These are phyloP conservation scores for Farysia itapuensis DNA, from an alignment of 1,284 basidiomycete genomes.

Conservation along the genomic window DNA sequence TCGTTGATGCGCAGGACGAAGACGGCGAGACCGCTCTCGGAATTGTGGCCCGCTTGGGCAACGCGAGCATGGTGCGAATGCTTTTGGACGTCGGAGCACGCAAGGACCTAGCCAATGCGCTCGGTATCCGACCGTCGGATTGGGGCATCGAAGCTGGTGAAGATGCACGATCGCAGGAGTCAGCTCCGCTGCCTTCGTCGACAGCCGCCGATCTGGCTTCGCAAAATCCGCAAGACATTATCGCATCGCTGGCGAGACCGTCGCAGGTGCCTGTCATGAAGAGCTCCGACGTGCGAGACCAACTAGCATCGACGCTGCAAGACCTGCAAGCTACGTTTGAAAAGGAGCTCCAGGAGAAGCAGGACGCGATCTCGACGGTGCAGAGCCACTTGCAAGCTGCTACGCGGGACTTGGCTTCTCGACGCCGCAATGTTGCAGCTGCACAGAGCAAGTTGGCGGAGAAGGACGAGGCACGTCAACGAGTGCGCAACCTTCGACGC, in stretches of 20 bases:
- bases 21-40: conserved; percentile 96
- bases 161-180: conserved; percentile 1
- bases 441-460: conserved; percentile 46
- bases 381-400: conserved; percentile 84
- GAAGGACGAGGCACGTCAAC: conserved; percentile 46
- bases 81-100: conserved; percentile 92
- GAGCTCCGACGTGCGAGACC: conserved; percentile 83
- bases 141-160: conserved; percentile 66
- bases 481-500: conserved; percentile 36
- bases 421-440: conserved; percentile 66
- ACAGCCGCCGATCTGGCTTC: conserved; percentile 44
- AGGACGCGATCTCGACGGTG: conserved; percentile 79
- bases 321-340: conserved; percentile 86
- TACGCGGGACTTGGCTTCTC: conserved; percentile 84
- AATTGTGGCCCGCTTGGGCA: conserved; percentile 90
- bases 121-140: conserved; percentile 87
- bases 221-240: conserved; percentile 67
- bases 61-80: conserved; percentile 80
- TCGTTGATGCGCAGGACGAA: conserved; percentile 90
- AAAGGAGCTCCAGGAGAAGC: conserved; percentile 79
- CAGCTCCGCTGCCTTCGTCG: conserved; percentile 14
- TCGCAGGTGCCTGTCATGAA: conserved; percentile 72
- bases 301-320: conserved; percentile 60
- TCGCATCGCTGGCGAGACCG: conserved; percentile 60
- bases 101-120: conserved; percentile 84